Base-by-base conservation (phyloP, 495 filamentous ascomycete species). In the Tuber magnatum region DNA sequence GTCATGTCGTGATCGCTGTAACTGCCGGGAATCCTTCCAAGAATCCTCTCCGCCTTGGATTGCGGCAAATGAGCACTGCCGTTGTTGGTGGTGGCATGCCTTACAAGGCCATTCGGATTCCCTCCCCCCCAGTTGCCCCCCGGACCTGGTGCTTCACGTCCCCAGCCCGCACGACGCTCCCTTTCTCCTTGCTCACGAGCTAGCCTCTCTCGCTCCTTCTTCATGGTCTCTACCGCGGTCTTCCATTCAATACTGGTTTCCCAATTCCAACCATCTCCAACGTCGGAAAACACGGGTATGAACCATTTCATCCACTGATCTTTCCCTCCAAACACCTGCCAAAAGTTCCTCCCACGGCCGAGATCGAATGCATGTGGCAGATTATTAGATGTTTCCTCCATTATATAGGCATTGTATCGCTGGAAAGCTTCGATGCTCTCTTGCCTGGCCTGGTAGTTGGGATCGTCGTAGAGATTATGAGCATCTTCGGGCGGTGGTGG, bases 211-310 rank as follows among this genome's bases (percentile, higher is more conserved):
- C 92, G 85, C 76, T 89, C 87, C 6, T 83, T 71, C 3, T 88
- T 86, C 43, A 93, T 81, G 3, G 84, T 83, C 35, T 93, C 90
- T 61, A 89, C 86, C 5, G 90, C 90, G 39, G 88, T 89, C 24
- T 92, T 76, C 88, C 93, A 95, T 75, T 87, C 88, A 1, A 85
- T 84, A 75, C 89, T 97, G 1, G 93, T 88, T 81, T 97, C 94
- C 95, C 95, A 99, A 79, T 84, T 88, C 94, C 94, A 98, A n/a
- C 95, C 95, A 82, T 99, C 93, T 16, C 94, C 94, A 0, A 88
- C 90, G 0, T 93, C 94, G 73, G 90, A 97, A 83, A 89, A 89
- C 24, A 97, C 83, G 0, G 95, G 96, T n/a, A 97, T 78, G 4
- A 84, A 80, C 94, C 95, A 97, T 8, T 93, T 85, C 43, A 88